Evolutionary conservation across 352 stramenopile genomes (phyloP), one percentile per base, ranked within the genome.

Genomic region (Phytophthora chlamydospora): DNA sequence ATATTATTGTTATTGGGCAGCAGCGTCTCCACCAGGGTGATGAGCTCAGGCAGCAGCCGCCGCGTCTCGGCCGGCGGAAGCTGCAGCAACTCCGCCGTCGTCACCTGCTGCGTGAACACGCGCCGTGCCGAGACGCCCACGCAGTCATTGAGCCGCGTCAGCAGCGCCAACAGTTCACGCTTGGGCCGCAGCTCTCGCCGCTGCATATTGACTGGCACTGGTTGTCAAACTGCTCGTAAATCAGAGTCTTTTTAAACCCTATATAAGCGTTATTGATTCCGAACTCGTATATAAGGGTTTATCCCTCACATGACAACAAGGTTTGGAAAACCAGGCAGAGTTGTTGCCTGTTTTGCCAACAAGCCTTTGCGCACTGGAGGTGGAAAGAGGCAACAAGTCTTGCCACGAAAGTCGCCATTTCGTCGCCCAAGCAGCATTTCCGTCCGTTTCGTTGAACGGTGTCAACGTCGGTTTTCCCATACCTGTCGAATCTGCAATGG

Each of bases 31-130:
- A 76, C 43, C 9, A 91, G 78, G 10, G 27, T 51, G 35, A 68
- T 80, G 44, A 90, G 68, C 39, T 88, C 74, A 0, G 76, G 69
- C 1, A 88, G 31, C 17, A 82, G 54, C 11, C 62, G 59, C 0
- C 55, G 76, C 16, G 78, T 71, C 39, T 79, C 75, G 21, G 57
- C 35, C 29, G 58, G 58, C 19, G 56, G 31, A 10, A 51, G 45
- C 17, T 75, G 62, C 38, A 72, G 63, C 24, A 78, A 35, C 10
- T 71, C 60, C 40, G 55, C 48, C 9, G 49, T 41, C 4, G 48
- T n/a, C 29, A 75, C 31, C 32, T 75, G 75, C 29, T 73, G 78
- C 48, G 76, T 68, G 68, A 87, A 90, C 6, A 85, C 53, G 14
- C 58, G 67, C 14, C 83, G 76, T 11, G 66, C 78, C 8, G 78